phyloP scores from a whole-genome alignment of 306 rosid species.

The Pachyrhizus erosus region DNA sequence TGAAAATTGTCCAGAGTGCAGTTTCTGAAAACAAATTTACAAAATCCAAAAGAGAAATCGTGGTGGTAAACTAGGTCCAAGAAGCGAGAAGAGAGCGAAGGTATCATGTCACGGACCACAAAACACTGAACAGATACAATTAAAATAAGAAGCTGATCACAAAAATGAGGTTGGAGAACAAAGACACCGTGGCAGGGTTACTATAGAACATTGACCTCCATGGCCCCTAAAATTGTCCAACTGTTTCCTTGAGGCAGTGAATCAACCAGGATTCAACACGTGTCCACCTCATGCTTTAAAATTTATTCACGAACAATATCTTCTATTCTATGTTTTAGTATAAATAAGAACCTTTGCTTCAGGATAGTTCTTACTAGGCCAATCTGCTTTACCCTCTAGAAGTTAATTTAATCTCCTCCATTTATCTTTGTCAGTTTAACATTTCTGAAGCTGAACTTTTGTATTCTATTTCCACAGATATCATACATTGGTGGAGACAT shows the following conservation, averaged over 20 bases:
- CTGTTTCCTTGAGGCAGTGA: conserved; percentile 31
- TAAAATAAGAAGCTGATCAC: conserved; percentile 27
- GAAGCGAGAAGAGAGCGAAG: conserved; percentile 5
- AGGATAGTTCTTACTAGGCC: conserved; percentile 37
- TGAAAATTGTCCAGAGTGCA: conserved; percentile 14
- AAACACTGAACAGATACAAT: conserved; percentile 14
- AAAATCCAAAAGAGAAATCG: background rate
- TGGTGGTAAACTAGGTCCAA: background rate
- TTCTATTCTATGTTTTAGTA: conserved; percentile 34
- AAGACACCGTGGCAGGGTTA: conserved; percentile 35
- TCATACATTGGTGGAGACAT: conserved; percentile 39
- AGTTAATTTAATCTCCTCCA: conserved; percentile 1
- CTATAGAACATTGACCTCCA: conserved; percentile 42
- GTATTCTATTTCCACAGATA: conserved; percentile 38
- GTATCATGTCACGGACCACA: conserved; percentile 43
- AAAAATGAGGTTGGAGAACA: conserved; percentile 36
- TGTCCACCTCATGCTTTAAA: conserved; percentile 44
- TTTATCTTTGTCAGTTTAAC: background rate
- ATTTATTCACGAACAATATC: conserved; percentile 18
- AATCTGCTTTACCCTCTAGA: conserved; percentile 33
- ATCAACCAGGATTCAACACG: conserved; percentile 54
- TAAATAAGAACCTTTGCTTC: conserved; percentile 49
- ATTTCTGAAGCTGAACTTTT: conserved; percentile 38
- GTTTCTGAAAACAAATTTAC: conserved; percentile 13
- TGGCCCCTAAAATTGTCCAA: conserved; percentile 45